phyloP scores from a whole-genome alignment of 2,329 filamentous ascomycete genomes.

The Fusarium gaditjirri region DNA sequence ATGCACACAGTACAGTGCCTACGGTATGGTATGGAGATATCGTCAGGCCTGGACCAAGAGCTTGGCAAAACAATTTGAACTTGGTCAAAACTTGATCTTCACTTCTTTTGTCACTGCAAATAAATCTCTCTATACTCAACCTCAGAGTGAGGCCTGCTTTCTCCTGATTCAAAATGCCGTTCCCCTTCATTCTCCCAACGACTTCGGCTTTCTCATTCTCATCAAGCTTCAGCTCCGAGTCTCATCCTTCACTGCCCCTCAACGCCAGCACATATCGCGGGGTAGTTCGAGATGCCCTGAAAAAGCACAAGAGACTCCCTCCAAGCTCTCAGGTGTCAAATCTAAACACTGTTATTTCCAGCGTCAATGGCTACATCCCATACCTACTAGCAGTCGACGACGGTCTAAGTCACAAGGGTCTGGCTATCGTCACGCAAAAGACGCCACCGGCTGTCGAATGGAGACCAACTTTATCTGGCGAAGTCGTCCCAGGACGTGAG shows the following conservation, averaged over 20 bases:
- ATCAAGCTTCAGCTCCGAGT: conserved; percentile 78
- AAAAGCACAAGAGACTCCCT: conserved; percentile 88
- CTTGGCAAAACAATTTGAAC: conserved; percentile 35
- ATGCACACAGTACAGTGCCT: conserved; percentile 20
- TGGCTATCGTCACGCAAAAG: conserved; percentile 65
- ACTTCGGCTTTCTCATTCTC: conserved; percentile 89
- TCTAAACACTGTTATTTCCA: conserved; percentile 74
- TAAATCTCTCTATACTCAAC: background rate
- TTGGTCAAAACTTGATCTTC: background rate
- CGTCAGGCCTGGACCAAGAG: conserved; percentile 25
- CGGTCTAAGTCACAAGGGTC: conserved; percentile 66
- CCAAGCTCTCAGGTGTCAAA: conserved; percentile 75
- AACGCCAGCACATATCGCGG: conserved; percentile 85
- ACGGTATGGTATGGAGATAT: conserved; percentile 35
- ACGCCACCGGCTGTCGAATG: conserved; percentile 77
- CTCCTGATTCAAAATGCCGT: conserved; percentile 75
- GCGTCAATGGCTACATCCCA: conserved; percentile 81
- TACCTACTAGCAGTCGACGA: conserved; percentile 83
- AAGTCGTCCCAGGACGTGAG: conserved; percentile 72
- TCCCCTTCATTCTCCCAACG: conserved; percentile 86
- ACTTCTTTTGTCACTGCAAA: background rate
- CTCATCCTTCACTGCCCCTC: conserved; percentile 89
- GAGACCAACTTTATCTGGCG: conserved; percentile 80
- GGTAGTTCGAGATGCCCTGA: conserved; percentile 83
- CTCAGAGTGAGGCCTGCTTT: background rate